Evolutionary conservation across 768 basidiomycete genomes (phyloP), one percentile per base, ranked within the genome.

Genomic region (Pleurotus platypus): DNA sequence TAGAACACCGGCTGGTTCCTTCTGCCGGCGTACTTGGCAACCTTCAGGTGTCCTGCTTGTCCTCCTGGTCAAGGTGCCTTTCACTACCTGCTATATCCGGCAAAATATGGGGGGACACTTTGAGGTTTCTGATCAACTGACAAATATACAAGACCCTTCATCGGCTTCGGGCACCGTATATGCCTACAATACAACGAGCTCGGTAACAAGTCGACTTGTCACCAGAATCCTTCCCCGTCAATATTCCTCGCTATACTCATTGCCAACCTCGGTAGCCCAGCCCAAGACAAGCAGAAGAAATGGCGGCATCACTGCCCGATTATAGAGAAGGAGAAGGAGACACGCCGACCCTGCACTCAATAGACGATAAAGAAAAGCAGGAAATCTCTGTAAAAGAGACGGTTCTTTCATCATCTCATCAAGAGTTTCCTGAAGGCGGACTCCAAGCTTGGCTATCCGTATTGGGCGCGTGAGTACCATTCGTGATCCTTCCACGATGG

Each of bases 361-460:
- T 16, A 2, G 39, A 42, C 18, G 30, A 37, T 18, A 51, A 51
- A 35, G 49, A 51, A 22, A 54, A 54, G 39, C 51, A 54, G 26
- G 51, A 54, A 5, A 20, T 54, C 20, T 15, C 39, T 40, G 51
- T 54, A 8, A 42, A 24, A 13, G 51, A 54, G 27, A 54, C 22
- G 7, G 16, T 24, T 6, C 15, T 30, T n/a, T 39, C 51, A 5
- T 11, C 16, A 15, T 13, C 18, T n/a, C 35, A 40, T 12, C 51
- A n/a, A n/a, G 30, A 27, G 30, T 56, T 63, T 27, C 62, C 62
- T 2, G 64, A 63, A 42, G 62, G 63, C 16, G 62, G 63, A 8
- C 22, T 61, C 26, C 62, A 60, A 18, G 63, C 62, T 1, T 64
- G 63, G 63, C 58, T 55, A 3, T 62, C 63, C 16, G 63, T 64